A percentile compares a stretch with the other conserved stretches of the same genome.
Evolutionary conservation across 1,284 basidiomycete genomes (phyloP).

Genomic region (Ganoderma lucidum): DNA sequence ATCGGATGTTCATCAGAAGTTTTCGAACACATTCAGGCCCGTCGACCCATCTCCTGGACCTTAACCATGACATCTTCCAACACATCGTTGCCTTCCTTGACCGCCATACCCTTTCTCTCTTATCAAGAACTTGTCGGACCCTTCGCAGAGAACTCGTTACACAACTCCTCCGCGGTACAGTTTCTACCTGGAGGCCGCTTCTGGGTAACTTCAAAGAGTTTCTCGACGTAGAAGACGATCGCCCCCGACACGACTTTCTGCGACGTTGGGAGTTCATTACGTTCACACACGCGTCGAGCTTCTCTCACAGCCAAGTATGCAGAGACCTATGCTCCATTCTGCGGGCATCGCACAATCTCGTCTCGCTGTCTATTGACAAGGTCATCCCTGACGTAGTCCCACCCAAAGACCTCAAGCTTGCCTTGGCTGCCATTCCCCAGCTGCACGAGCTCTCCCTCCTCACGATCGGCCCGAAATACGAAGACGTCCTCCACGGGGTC

Average conservation of each 20-base stretch:
- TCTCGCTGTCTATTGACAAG: neutral
- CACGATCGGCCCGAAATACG: neutral
- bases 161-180: neutral
- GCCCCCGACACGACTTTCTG: neutral
- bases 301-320: neutral
- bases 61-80: neutral
- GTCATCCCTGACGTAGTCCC: neutral
- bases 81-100: constrained; percentile 1
- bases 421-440: neutral
- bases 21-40: neutral
- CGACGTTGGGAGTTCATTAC: neutral
- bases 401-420: neutral
- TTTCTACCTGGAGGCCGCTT: neutral
- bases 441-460: neutral
- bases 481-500: neutral
- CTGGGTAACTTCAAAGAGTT: neutral
- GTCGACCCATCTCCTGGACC: neutral
- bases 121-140: neutral
- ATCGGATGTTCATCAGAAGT: neutral
- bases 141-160: neutral
- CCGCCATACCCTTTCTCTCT: neutral
- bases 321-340: neutral
- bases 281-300: neutral
- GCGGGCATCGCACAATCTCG: neutral
- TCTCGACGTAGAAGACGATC: neutral